Conservation (phyloP, 2,329 filamentous ascomycete species). For the Cladorrhinum sp. region DNA sequence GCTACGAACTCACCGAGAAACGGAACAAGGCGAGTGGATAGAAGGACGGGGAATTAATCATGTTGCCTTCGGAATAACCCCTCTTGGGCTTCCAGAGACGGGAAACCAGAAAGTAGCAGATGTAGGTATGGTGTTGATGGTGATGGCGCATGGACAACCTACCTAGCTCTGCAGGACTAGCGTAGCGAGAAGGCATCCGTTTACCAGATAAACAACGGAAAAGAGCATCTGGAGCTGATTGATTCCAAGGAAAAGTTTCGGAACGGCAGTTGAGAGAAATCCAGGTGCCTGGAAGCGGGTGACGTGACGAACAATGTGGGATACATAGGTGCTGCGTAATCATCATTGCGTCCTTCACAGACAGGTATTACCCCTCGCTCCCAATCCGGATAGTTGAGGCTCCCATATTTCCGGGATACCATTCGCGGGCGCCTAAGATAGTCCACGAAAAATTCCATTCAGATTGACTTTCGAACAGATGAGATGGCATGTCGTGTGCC, state of each 20-base stretch:
- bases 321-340: neutral
- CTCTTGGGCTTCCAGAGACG: neutral
- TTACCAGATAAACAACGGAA: neutral
- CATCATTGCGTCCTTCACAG: slow-evolving; percentile 6
- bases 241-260: neutral
- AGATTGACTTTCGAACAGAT: no score
- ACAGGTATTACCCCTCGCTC: slow-evolving; percentile 3
- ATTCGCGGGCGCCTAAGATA: neutral
- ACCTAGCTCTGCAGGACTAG: neutral
- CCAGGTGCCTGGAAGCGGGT: slow-evolving; percentile 15
- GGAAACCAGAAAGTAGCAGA: neutral
- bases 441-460: neutral
- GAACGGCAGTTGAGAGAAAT: slow-evolving; percentile 7
- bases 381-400: neutral
- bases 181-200: neutral
- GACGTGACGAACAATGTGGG: neutral
- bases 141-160: no score
- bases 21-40: neutral
- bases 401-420: neutral
- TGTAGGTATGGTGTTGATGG: neutral
- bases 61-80: neutral
- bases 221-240: neutral
- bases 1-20: neutral
- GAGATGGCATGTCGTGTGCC: no score
- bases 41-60: no score